Evolutionary conservation across 306 rosid species (phyloP).

Genomic region (Trifolium repens): DNA sequence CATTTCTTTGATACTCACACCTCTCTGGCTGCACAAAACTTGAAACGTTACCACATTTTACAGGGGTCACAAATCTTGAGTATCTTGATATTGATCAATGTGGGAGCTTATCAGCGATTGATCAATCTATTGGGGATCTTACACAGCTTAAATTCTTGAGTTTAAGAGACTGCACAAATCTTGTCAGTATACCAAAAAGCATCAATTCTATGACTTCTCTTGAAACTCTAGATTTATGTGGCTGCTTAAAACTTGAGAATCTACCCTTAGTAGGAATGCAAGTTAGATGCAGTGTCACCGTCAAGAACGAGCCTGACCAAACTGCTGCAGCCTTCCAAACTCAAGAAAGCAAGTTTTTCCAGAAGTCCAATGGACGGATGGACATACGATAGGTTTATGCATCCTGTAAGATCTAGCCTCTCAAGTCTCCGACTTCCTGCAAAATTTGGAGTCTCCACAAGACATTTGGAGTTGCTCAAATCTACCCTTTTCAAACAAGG

Average conservation of each 20-base stretch:
- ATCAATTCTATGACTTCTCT: slow-evolving; percentile 26
- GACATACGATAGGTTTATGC: slow-evolving; percentile 18
- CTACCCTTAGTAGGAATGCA: too few species aligned
- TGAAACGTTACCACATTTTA: slow-evolving; percentile 1
- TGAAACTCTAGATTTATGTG: slow-evolving; percentile 11
- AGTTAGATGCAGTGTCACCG: not conserved
- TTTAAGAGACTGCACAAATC: slow-evolving; percentile 29
- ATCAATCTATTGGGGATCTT: slow-evolving; percentile 19
- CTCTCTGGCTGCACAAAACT: slow-evolving; percentile 32
- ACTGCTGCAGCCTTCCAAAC: slow-evolving; percentile 29
- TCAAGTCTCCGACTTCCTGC: slow-evolving; percentile 1
- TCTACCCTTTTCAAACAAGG: slow-evolving; percentile 27
- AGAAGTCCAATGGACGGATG: slow-evolving; percentile 35
- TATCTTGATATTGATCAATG: slow-evolving; percentile 34
- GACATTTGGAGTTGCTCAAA: slow-evolving; percentile 29
- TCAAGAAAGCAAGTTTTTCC: slow-evolving; percentile 22
- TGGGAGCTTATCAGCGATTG: not conserved
- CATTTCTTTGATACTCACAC: too few species aligned
- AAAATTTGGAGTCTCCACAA: slow-evolving; percentile 29
- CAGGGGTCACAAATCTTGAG: slow-evolving; percentile 22
- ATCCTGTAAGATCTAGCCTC: slow-evolving; percentile 35
- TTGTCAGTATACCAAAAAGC: not conserved
- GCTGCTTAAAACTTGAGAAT: slow-evolving; percentile 34
- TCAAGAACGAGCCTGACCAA: slow-evolving; percentile 9
- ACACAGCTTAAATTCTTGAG: slow-evolving; percentile 25